These are phyloP conservation scores for Aureobasidium zeae DNA, from an alignment of 2,329 filamentous ascomycete genomes.

Conservation along the genomic window DNA sequence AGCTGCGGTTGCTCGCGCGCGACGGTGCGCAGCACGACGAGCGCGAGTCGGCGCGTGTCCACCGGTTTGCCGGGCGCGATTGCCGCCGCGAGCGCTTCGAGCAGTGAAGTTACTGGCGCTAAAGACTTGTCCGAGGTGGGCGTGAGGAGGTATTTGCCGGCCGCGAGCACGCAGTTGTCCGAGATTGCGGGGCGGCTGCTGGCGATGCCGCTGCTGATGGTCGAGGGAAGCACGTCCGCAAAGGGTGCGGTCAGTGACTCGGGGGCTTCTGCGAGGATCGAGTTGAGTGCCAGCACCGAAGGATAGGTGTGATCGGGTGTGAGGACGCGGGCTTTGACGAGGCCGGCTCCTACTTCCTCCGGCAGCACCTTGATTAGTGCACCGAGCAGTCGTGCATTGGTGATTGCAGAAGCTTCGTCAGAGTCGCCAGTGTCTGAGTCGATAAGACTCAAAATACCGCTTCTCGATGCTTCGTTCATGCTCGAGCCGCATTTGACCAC, in stretches of 20 bases:
- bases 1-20: conserved; percentile 70
- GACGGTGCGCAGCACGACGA: conserved; percentile 82
- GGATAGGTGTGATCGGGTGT: conserved; percentile 65
- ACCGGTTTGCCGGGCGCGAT: conserved; percentile 69
- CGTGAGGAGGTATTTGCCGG: conserved; percentile 78
- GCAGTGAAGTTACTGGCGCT: conserved; percentile 68
- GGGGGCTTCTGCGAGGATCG: conserved; percentile 74
- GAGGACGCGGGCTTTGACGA: conserved; percentile 67
- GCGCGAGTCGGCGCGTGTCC: conserved; percentile 74
- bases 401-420: conserved; percentile 68
- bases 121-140: conserved; percentile 57
- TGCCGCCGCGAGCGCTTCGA: conserved; percentile 58
- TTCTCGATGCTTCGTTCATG: conserved; percentile 85
- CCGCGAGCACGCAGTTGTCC: conserved; percentile 79
- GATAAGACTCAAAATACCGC: conserved; percentile 78
- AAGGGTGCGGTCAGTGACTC: conserved; percentile 58
- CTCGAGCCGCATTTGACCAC: conserved; percentile 88
- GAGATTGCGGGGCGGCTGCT: conserved; percentile 66
- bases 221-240: conserved; percentile 62
- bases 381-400: conserved; percentile 81
- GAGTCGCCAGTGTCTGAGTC: conserved; percentile 71
- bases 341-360: conserved; percentile 52
- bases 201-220: conserved; percentile 70
- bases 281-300: conserved; percentile 79
- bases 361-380: conserved; percentile 82